Base-by-base conservation (phyloP, 495 filamentous ascomycete species). In the Recurvomyces mirabilis region DNA sequence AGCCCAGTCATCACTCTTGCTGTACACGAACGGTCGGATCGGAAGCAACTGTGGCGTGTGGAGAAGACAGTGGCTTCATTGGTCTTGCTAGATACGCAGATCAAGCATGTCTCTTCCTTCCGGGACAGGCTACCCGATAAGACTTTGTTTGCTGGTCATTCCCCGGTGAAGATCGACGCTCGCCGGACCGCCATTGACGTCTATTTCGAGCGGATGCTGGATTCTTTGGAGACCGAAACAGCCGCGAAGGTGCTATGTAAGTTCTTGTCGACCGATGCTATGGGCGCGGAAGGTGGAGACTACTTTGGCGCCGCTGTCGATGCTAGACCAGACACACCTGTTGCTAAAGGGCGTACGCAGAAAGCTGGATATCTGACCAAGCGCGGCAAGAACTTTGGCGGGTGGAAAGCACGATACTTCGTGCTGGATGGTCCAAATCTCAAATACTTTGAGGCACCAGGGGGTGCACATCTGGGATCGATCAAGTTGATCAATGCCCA, bases 321-420 rank as follows among this genome's bases (percentile, higher is more conserved):
- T n/a, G 30, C 46, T 17, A 47, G 51, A 34, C 46, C 41, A 1
- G 48, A 51, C 26, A 51, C 60, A n/a, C 45, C 52, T 7, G 21
- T 55, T 12, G 30, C 46, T 1, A 63, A 82, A 48, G 78, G 76
- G 2, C 77, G 77, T 41, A 77, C 81, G 1, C 69, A 78, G 49
- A 89, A 88, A 56, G 87, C 80, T 57, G 91, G 91, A 13, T 96
- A 95, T 67, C 68, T 98, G 23, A 95, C 91, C 5, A 98, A 98
- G 65, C 71, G 82, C 43, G 91, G 91, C 20, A 98, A 98, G 68
- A 95, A 94, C 53, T 96, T 96, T 63, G 91, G 91, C 19, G 91
- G 91, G n/a, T 98, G 91, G 91, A 98, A 98, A 60, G 86, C 85
- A 13, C 73, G 91, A 42, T 96, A 84, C 59, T 98, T 98, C 54